These are phyloP conservation scores for Botryotinia globosa DNA, from an alignment of 2,329 filamentous ascomycete genomes.

Conservation along the genomic window DNA sequence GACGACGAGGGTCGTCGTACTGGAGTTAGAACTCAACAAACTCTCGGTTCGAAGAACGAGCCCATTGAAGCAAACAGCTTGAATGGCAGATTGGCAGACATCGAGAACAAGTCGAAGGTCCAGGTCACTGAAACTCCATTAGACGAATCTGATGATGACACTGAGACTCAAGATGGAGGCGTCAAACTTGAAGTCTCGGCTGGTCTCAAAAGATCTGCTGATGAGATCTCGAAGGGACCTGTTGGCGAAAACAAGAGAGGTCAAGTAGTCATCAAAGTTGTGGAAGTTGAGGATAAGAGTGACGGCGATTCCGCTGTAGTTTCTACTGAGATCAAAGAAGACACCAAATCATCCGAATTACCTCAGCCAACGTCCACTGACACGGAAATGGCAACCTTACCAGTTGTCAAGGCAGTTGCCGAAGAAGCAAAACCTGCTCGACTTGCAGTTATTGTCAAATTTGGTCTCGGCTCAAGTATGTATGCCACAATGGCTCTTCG, in stretches of 20 bases:
- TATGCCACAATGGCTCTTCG: slow-evolving; percentile 83
- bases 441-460: slow-evolving; percentile 67
- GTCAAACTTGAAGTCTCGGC: slow-evolving; percentile 14
- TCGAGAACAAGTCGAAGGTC: background rate
- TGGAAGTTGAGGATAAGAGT: background rate
- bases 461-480: slow-evolving; percentile 74
- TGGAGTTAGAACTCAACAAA: slow-evolving; percentile 25
- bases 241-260: background rate
- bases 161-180: slow-evolving; percentile 14
- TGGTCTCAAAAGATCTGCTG: slow-evolving; percentile 18
- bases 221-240: slow-evolving; percentile 24
- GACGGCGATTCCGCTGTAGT: background rate
- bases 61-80: background rate
- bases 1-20: slow-evolving; percentile 37
- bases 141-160: slow-evolving; percentile 17
- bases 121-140: background rate
- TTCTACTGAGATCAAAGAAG: background rate
- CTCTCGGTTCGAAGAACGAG: slow-evolving; percentile 16
- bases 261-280: slow-evolving; percentile 1
- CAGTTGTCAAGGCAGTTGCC: background rate
- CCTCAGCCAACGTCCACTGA: background rate
- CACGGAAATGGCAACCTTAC: background rate
- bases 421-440: slow-evolving; percentile 41
- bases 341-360: background rate
- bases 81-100: background rate